A percentile compares a stretch with the other conserved stretches of the same genome.
phyloP scores from a whole-genome alignment of 495 filamentous ascomycete species.

The Clohesyomyces aquaticus region DNA sequence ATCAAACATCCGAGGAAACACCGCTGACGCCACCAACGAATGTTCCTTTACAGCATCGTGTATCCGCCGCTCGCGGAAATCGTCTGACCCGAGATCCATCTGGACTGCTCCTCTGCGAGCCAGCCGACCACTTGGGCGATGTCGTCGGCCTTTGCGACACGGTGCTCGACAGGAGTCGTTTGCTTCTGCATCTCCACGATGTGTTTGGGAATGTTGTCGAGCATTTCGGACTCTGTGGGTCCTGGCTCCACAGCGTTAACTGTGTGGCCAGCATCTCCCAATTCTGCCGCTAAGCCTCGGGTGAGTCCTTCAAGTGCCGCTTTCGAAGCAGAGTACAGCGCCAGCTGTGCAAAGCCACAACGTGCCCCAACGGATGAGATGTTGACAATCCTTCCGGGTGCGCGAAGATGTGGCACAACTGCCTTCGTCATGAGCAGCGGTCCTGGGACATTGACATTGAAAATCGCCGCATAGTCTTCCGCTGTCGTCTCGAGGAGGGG shows the following conservation, averaged over 20 bases:
- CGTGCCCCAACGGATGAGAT: conserved; percentile 56
- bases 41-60: conserved; percentile 29
- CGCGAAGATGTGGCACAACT: conserved; percentile 53
- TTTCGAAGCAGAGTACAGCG: conserved; percentile 53
- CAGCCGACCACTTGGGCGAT: conserved; percentile 48
- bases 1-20: conserved; percentile 24
- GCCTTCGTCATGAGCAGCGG: conserved; percentile 51
- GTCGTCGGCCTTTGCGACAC: conserved; percentile 42
- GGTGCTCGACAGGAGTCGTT: conserved; percentile 48
- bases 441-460: conserved; percentile 52
- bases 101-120: conserved; percentile 38
- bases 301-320: conserved; percentile 55
- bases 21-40: background rate
- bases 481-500: conserved; percentile 43
- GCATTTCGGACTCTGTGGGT: conserved; percentile 49
- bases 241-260: conserved; percentile 54
- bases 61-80: conserved; percentile 46
- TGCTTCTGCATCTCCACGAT: conserved; percentile 47
- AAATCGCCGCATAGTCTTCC: conserved; percentile 48
- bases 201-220: conserved; percentile 46
- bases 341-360: conserved; percentile 45
- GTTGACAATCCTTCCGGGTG: conserved; percentile 59
- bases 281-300: conserved; percentile 50
- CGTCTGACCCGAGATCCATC: conserved; percentile 48
- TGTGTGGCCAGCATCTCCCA: conserved; percentile 51